phyloP scores from a whole-genome alignment of 768 basidiomycete species.

The Scleroderma bovista region DNA sequence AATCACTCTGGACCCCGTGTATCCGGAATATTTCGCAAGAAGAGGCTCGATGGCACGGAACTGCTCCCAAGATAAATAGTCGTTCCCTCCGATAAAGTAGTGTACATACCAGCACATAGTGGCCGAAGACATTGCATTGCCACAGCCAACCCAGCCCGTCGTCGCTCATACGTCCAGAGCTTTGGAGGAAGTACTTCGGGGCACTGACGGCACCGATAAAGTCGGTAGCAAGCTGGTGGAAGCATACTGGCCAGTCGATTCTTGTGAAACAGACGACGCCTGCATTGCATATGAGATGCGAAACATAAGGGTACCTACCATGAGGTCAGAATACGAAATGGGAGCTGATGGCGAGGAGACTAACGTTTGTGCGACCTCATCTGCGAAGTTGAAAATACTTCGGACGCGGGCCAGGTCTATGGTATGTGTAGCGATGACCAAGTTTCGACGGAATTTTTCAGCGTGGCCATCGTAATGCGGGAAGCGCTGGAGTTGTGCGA shows the following conservation, averaged over 20 bases:
- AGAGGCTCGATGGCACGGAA: conserved; percentile 55
- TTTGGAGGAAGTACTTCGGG: conserved; percentile 56
- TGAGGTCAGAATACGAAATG: not conserved
- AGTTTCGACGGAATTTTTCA: conserved; percentile 49
- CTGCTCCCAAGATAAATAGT: conserved; percentile 33
- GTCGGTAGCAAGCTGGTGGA: conserved; percentile 43
- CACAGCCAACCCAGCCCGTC: conserved; percentile 79
- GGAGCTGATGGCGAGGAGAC: conserved; percentile 14
- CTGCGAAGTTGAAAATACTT: conserved; percentile 59
- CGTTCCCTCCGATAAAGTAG: not conserved
- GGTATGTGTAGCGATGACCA: conserved; percentile 55
- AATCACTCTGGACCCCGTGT: conserved; percentile 52
- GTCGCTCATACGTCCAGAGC: conserved; percentile 48
- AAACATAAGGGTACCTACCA: conserved; percentile 70
- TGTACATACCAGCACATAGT: conserved; percentile 65
- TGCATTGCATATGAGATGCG: conserved; percentile 78
- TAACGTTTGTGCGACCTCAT: conserved; percentile 49
- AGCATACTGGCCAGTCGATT: conserved; percentile 44
- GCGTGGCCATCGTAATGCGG: conserved; percentile 48
- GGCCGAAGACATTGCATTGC: conserved; percentile 82
- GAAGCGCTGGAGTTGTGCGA: conserved; percentile 31
- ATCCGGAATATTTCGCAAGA: conserved; percentile 40
- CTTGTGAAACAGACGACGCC: conserved; percentile 56
- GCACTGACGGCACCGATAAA: conserved; percentile 45
- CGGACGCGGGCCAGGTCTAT: conserved; percentile 59